A percentile compares a stretch with the other conserved stretches of the same genome.
phyloP scores from a whole-genome alignment of 495 filamentous ascomycete genomes.

The Articulospora tetracladia region DNA sequence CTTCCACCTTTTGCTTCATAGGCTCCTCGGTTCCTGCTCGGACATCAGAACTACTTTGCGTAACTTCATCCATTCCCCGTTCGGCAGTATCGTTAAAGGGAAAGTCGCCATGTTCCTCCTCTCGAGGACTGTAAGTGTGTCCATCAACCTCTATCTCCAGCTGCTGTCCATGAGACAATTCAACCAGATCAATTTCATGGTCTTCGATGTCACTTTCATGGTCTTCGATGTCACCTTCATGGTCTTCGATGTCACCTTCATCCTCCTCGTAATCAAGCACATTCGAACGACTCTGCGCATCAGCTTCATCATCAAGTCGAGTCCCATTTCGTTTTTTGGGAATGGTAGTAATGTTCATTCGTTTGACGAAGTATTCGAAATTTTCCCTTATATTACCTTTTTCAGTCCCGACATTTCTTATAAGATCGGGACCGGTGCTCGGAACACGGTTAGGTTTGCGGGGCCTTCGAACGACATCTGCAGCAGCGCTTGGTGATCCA shows the following conservation, averaged over 20 bases:
- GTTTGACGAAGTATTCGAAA: neutral
- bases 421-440: neutral
- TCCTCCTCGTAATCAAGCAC: neutral
- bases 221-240: neutral
- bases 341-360: neutral
- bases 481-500: neutral
- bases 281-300: neutral
- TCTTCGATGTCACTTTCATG: neutral
- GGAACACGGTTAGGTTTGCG: neutral
- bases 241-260: neutral
- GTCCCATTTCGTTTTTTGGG: neutral
- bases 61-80: too few species aligned
- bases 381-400: neutral
- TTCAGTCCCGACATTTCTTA: neutral
- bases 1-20: too few species aligned
- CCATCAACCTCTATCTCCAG: too few species aligned
- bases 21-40: too few species aligned
- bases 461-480: neutral
- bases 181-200: neutral
- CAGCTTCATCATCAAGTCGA: neutral
- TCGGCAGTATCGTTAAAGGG: too few species aligned
- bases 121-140: too few species aligned
- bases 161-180: too few species aligned
- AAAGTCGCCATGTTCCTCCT: too few species aligned
- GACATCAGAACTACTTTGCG: too few species aligned